A percentile compares a stretch with the other conserved stretches of the same genome.
phyloP scores from a whole-genome alignment of 495 filamentous ascomycete species.

The Neurospora tetrasperma region DNA sequence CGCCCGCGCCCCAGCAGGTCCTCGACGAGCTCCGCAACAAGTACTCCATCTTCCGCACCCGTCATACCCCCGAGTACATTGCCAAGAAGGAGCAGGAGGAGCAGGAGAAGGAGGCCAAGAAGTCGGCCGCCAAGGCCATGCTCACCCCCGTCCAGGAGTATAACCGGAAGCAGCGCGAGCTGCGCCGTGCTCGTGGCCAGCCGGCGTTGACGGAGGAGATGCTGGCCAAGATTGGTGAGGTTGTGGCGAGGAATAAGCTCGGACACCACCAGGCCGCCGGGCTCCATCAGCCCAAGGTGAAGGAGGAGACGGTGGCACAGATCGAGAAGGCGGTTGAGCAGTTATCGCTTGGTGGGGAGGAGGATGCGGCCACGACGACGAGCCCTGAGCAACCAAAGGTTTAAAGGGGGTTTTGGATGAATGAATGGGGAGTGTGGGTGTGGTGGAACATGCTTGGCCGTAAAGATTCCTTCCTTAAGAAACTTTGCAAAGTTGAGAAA shows the following conservation, averaged over 20 bases:
- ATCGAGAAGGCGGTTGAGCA: constrained; percentile 15
- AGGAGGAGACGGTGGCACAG: background rate
- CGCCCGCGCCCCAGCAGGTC: constrained; percentile 69
- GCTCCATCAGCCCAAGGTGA: background rate
- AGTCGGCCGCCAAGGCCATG: constrained; percentile 44
- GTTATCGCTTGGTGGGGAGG: constrained; percentile 12
- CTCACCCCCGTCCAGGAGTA: constrained; percentile 44
- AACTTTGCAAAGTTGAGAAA: background rate
- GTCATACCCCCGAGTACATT: constrained; percentile 64
- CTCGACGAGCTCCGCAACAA: constrained; percentile 84
- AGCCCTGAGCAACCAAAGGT: constrained; percentile 4
- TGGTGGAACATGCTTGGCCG: background rate
- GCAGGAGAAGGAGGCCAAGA: constrained; percentile 44
- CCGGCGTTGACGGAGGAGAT: constrained; percentile 48
- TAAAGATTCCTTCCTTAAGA: background rate
- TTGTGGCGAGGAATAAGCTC: constrained; percentile 47
- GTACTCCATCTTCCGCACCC: constrained; percentile 70
- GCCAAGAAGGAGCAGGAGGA: constrained; percentile 52
- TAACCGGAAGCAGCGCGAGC: constrained; percentile 32
- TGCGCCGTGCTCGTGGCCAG: constrained; percentile 35
- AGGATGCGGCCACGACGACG: constrained; percentile 5
- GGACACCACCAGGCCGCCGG: background rate
- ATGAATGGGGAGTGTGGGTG: background rate
- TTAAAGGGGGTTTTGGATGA: background rate
- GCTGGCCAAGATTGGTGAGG: constrained; percentile 53